Conservation (phyloP, 148 eudicot species). For the Camellia japonica region DNA sequence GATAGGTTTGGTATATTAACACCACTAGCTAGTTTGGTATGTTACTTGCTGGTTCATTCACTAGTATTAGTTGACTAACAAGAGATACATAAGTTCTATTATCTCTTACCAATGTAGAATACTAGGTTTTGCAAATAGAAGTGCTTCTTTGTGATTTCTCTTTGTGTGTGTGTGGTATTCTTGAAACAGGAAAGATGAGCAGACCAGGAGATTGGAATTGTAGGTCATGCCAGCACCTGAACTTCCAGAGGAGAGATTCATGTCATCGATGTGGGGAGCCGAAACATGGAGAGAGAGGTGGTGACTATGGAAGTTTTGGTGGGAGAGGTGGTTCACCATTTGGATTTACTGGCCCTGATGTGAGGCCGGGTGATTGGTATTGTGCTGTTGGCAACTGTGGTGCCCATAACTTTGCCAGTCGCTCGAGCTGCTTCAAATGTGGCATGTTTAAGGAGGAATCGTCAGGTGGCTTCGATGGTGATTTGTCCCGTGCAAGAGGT, state of each 20-base stretch:
- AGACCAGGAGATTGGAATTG: slow-evolving; percentile 99
- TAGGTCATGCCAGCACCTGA: slow-evolving; percentile 85
- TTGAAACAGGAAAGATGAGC: slow-evolving; percentile 42
- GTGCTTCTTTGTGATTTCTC: neutral
- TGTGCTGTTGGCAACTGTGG: slow-evolving; percentile 79
- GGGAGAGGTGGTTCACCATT: slow-evolving; percentile 36
- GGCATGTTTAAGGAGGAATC: slow-evolving; percentile 76
- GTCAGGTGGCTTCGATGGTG: slow-evolving; percentile 42
- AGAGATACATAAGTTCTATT: no score
- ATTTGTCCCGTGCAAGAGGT: slow-evolving; percentile 42
- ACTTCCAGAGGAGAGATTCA: slow-evolving; percentile 87
- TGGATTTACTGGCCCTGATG: slow-evolving; percentile 76
- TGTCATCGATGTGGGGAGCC: slow-evolving; percentile 90
- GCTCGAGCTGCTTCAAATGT: slow-evolving; percentile 93
- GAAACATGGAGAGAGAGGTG: slow-evolving; percentile 41
- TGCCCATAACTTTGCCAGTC: slow-evolving; percentile 89
- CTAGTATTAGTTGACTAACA: no score
- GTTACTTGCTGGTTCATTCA: no score
- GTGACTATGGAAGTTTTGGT: slow-evolving; percentile 36
- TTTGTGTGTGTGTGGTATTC: neutral
- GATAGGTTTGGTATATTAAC: neutral
- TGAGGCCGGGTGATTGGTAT: slow-evolving; percentile 98
- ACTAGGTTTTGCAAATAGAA: no score
- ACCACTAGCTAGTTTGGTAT: no score
- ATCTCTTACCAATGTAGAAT: no score